A percentile compares a stretch with the other conserved stretches of the same genome.
Evolutionary conservation across 345 rosid species (phyloP).

Genomic region (Clausena lansium): DNA sequence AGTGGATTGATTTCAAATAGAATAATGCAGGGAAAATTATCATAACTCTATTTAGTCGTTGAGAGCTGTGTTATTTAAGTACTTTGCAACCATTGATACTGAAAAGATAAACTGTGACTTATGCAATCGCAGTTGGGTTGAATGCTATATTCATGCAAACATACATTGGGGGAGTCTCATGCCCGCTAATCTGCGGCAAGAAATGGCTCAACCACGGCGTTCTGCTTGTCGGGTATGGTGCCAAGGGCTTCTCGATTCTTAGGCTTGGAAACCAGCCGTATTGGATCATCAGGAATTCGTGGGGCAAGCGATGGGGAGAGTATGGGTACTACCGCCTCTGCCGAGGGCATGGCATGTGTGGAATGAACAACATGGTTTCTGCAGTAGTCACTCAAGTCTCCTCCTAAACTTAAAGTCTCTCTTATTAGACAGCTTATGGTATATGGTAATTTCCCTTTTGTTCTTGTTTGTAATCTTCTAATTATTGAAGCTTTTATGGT

Average conservation of each 20-base stretch:
- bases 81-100: neutral
- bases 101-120: neutral
- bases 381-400: slow-evolving; percentile 57
- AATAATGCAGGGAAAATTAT: no score
- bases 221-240: slow-evolving; percentile 72
- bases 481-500: neutral
- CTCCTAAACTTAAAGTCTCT: neutral
- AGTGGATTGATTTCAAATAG: no score
- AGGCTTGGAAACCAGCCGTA: slow-evolving; percentile 64
- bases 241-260: slow-evolving; percentile 73
- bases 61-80: neutral
- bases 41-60: neutral
- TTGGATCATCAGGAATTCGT: slow-evolving; percentile 90
- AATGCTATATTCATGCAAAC: slow-evolving; percentile 91
- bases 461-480: neutral
- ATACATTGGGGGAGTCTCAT: slow-evolving; percentile 85
- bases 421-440: neutral
- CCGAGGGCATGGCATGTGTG: slow-evolving; percentile 72
- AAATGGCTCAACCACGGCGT: slow-evolving; percentile 73
- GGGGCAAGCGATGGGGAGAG: slow-evolving; percentile 89
- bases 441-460: neutral
- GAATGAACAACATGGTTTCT: slow-evolving; percentile 83
- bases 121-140: slow-evolving; percentile 49
- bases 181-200: slow-evolving; percentile 82
- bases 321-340: slow-evolving; percentile 77